Conservation (phyloP, 225 moss, liverwort and hornwort species). For the Bryum argenteum region DNA sequence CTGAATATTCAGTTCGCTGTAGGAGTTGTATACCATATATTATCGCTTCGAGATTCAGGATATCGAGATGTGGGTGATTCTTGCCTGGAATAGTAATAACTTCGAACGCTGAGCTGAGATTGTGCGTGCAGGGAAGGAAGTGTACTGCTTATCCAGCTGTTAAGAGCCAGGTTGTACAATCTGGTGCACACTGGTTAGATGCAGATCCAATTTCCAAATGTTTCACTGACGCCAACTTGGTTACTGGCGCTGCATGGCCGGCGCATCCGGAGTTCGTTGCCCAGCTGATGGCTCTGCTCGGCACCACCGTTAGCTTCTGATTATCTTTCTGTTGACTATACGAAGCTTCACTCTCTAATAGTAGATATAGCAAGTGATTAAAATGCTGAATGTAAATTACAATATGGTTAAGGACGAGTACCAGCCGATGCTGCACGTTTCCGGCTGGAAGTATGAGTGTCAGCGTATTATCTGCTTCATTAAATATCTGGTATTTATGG, state of each 20-base stretch:
- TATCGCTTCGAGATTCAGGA: too few relatives aligned
- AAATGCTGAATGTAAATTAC: too few relatives aligned
- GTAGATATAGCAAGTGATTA: too few relatives aligned
- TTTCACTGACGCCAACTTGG: conserved; percentile 82
- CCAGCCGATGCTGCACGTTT: too few relatives aligned
- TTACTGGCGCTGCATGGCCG: conserved; percentile 96
- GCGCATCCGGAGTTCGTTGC: conserved; percentile 93
- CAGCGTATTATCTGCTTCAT: too few relatives aligned
- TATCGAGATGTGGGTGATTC: not conserved
- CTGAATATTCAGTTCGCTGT: too few relatives aligned
- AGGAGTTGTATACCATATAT: too few relatives aligned
- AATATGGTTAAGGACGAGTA: too few relatives aligned
- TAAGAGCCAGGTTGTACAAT: conserved; percentile 66
- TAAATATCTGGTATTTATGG: too few relatives aligned
- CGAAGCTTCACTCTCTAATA: too few relatives aligned
- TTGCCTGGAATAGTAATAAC: not conserved
- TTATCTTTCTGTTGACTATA: too few relatives aligned
- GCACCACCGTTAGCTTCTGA: conserved; percentile 65
- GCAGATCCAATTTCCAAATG: conserved; percentile 82
- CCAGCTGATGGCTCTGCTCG: conserved; percentile 66
- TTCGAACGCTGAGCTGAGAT: conserved; percentile 3
- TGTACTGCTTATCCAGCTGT: conserved; percentile 98
- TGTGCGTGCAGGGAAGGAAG: conserved; percentile 75
- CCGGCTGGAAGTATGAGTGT: too few relatives aligned
- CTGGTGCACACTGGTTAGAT: conserved; percentile 81